Percentiles rank a stretch among this genome's conserved stretches.
Conservation (phyloP, 1,284 basidiomycete species). For the Chalciporus sp. region DNA sequence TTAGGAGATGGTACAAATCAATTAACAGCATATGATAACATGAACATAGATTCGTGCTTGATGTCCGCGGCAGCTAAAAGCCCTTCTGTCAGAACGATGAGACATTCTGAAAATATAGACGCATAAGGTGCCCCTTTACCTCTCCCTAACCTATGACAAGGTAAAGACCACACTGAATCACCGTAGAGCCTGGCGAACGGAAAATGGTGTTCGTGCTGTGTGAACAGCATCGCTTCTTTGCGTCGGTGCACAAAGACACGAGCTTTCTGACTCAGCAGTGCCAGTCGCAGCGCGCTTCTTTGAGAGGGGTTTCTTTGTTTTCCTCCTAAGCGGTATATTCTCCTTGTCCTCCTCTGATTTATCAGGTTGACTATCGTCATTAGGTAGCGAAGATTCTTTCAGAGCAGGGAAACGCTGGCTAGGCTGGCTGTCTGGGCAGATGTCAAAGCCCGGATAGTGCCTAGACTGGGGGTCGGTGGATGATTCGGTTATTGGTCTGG, state of each 20-base stretch:
- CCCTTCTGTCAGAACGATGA: neutral
- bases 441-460: conserved; percentile 74
- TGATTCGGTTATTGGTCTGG: conserved; percentile 38
- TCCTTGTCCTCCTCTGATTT: conserved; percentile 51
- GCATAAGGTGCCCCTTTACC: neutral
- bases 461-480: conserved; percentile 56
- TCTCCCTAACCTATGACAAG: neutral
- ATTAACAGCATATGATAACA: conserved; percentile 35
- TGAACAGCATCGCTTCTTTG: conserved; percentile 15
- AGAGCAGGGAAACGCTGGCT: conserved; percentile 17
- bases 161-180: conserved; percentile 7
- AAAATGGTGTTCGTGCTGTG: conserved; percentile 17
- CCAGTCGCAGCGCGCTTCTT: conserved; percentile 25
- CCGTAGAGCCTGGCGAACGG: conserved; percentile 23
- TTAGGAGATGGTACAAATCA: conserved; percentile 33
- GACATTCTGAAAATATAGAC: neutral
- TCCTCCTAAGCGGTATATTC: conserved; percentile 50
- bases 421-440: conserved; percentile 56
- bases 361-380: conserved; percentile 22
- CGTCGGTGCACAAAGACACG: conserved; percentile 8
- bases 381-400: conserved; percentile 7
- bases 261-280: conserved; percentile 21
- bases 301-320: conserved; percentile 40
- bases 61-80: neutral
- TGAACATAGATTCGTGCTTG: conserved; percentile 24